These are phyloP conservation scores for Boletus tylopilopsis DNA, from an alignment of 768 basidiomycete species.

Conservation along the genomic window DNA sequence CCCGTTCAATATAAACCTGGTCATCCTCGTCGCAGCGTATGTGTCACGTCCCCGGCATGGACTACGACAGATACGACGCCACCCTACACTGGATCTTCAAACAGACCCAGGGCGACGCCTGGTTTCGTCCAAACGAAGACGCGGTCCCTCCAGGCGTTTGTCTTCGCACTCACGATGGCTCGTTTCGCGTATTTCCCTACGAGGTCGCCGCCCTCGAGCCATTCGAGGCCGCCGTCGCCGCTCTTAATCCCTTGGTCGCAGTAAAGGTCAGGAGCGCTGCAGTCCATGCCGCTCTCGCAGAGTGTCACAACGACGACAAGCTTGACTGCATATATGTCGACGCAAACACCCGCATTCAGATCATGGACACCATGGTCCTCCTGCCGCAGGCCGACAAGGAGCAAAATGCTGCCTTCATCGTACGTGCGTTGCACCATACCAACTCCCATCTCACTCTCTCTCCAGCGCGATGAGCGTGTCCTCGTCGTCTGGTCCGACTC, in stretches of 20 bases:
- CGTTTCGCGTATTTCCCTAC: slow-evolving; percentile 55
- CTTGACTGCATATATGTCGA: slow-evolving; percentile 42
- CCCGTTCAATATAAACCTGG: too few relatives aligned
- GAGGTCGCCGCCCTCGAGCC: slow-evolving; percentile 49
- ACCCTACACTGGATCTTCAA: slow-evolving; percentile 30
- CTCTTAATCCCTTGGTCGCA: slow-evolving; percentile 53
- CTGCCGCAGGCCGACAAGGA: slow-evolving; percentile 52
- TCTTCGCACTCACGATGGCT: slow-evolving; percentile 44
- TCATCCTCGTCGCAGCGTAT: slow-evolving; percentile 1
- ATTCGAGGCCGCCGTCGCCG: slow-evolving; percentile 50
- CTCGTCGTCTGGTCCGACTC: slow-evolving; percentile 84
- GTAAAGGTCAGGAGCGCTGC: slow-evolving; percentile 50
- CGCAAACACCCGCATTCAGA: slow-evolving; percentile 70
- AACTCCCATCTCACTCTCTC: not conserved
- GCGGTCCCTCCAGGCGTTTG: slow-evolving; percentile 45
- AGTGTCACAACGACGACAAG: slow-evolving; percentile 27
- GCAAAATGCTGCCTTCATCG: slow-evolving; percentile 62
- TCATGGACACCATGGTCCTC: slow-evolving; percentile 72
- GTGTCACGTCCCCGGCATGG: slow-evolving; percentile 17
- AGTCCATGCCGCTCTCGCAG: slow-evolving; percentile 49
- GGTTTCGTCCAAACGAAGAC: slow-evolving; percentile 51
- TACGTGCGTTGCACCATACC: slow-evolving; percentile 33
- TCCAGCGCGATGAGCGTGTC: slow-evolving; percentile 75
- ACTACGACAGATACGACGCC: slow-evolving; percentile 34
- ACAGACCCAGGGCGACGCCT: slow-evolving; percentile 43